Conservation (phyloP, 805 yeast genomes). For the Candida germanica region DNA sequence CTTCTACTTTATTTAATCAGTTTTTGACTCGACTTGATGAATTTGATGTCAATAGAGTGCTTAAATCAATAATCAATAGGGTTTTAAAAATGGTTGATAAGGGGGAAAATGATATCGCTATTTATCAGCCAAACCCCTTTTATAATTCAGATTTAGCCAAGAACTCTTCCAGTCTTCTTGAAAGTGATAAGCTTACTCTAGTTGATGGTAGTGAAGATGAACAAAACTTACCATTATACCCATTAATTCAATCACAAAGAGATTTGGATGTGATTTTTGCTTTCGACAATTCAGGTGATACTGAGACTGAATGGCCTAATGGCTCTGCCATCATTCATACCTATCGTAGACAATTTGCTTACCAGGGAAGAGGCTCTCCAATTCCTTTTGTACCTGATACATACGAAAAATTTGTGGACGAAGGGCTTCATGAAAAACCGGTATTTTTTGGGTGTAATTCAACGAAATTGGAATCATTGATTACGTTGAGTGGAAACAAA, state of each 20-base stretch:
- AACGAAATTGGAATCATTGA: constrained; percentile 52
- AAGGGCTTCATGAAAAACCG: constrained; percentile 64
- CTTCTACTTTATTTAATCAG: constrained; percentile 37
- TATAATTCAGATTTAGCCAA: constrained; percentile 14
- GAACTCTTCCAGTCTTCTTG: constrained; percentile 4
- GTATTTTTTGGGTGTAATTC: constrained; percentile 83
- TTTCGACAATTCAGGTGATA: constrained; percentile 41
- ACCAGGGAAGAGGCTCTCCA: constrained; percentile 55
- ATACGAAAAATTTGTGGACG: constrained; percentile 51
- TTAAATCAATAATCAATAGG: constrained; percentile 20
- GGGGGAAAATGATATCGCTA: constrained; percentile 34
- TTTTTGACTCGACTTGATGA: constrained; percentile 16
- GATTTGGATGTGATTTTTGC: constrained; percentile 41
- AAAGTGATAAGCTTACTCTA: constrained; percentile 26
- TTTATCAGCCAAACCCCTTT: constrained; percentile 42
- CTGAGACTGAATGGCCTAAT: constrained; percentile 39
- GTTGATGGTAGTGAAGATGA: constrained; percentile 45
- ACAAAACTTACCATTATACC: constrained; percentile 41
- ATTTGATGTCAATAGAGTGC: constrained; percentile 20
- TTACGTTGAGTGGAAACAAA: constrained; percentile 19
- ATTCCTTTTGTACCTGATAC: constrained; percentile 80
- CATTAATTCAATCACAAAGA: constrained; percentile 36
- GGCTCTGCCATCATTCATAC: constrained; percentile 38
- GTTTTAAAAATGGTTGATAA: constrained; percentile 24
- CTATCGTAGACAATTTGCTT: constrained; percentile 31